These are phyloP conservation scores for Chalciporus sp. DNA, from an alignment of 1,284 basidiomycete genomes.

Conservation along the genomic window DNA sequence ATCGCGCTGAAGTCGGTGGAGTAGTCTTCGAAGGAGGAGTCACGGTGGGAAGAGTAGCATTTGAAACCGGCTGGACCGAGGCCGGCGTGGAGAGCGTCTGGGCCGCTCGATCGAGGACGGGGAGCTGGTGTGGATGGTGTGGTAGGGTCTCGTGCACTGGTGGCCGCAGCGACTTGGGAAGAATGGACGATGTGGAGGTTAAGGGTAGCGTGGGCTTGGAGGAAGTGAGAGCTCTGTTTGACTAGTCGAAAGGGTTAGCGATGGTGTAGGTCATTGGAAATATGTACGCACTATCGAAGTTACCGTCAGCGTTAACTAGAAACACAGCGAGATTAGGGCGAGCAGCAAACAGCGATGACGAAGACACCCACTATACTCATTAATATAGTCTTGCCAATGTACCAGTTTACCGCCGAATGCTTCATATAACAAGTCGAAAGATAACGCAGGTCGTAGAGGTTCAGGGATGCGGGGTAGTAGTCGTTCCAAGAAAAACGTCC, in stretches of 20 bases:
- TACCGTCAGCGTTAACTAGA: conserved; percentile 37
- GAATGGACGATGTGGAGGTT: conserved; percentile 78
- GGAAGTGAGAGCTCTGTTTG: conserved; percentile 72
- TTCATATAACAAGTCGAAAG: conserved; percentile 73
- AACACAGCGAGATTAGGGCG: conserved; percentile 1
- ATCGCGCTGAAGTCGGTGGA: conserved; percentile 66
- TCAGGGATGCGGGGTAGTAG: conserved; percentile 67
- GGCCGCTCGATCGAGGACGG: conserved; percentile 41
- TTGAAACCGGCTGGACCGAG: conserved; percentile 64
- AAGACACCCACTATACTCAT: conserved; percentile 61
- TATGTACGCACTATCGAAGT: conserved; percentile 33
- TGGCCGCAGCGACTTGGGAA: conserved; percentile 49
- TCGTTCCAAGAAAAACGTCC: conserved; percentile 62
- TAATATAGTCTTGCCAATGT: conserved; percentile 78
- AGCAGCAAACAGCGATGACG: neutral
- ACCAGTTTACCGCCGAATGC: conserved; percentile 82
- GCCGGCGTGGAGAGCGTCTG: conserved; percentile 54
- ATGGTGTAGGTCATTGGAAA: neutral
- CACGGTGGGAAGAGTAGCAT: conserved; percentile 52
- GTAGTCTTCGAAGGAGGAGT: conserved; percentile 33
- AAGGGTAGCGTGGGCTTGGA: conserved; percentile 73
- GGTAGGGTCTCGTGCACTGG: conserved; percentile 29
- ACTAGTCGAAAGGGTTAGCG: conserved; percentile 43
- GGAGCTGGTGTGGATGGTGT: conserved; percentile 38
- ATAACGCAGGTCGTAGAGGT: conserved; percentile 49